Conservation (phyloP, 257 asterid species). For the Catharanthus roseus region DNA sequence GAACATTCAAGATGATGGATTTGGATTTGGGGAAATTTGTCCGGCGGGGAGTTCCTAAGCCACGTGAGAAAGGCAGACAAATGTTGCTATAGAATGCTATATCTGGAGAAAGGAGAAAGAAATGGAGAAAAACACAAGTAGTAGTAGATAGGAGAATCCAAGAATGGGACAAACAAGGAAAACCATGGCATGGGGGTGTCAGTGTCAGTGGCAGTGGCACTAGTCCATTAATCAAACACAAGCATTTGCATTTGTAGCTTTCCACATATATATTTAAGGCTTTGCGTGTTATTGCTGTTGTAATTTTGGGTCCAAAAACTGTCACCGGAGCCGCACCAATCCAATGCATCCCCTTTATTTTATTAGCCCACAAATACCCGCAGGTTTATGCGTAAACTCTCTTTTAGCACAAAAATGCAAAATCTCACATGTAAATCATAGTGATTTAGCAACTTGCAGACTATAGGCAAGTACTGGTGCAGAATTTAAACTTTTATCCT, state of each 20-base stretch:
- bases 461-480: no score
- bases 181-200: slow-evolving; percentile 16
- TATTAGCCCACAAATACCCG: slow-evolving; percentile 11
- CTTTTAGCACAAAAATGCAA: no score
- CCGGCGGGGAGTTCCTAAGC: slow-evolving; percentile 19
- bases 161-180: slow-evolving; percentile 36
- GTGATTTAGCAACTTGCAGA: no score
- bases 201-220: slow-evolving; percentile 26
- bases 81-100: no score
- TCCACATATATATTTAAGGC: slow-evolving; percentile 73
- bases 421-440: no score
- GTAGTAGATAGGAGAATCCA: slow-evolving; percentile 27
- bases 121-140: not conserved
- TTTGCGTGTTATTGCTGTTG: slow-evolving; percentile 56
- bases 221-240: slow-evolving; percentile 6
- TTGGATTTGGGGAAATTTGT: not conserved
- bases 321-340: slow-evolving; percentile 5
- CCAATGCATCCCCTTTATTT: no score
- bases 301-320: slow-evolving; percentile 7
- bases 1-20: no score
- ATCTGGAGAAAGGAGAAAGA: slow-evolving; percentile 23
- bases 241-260: slow-evolving; percentile 24
- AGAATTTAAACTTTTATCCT: no score
- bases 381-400: not conserved
- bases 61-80: slow-evolving; percentile 44